Percentiles rank a stretch among this genome's conserved stretches.
Evolutionary conservation across 768 basidiomycete genomes (phyloP).

Genomic region (Leccinum broughii): DNA sequence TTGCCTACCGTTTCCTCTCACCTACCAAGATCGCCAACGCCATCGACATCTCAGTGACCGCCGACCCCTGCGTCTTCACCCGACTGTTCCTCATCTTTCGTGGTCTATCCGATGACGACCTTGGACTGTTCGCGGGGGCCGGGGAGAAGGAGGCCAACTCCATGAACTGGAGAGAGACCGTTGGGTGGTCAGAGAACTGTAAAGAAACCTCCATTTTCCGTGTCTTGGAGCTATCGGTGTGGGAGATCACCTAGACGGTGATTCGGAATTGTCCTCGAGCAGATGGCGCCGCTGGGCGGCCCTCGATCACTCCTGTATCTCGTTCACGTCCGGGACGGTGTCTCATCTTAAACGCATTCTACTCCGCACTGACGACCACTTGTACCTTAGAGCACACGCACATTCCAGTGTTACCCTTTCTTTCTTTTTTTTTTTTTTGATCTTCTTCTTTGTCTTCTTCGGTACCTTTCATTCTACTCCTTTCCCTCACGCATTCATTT

Average conservation of each 20-base stretch:
- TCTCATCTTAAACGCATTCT: conserved; percentile 11
- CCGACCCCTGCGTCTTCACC: conserved; percentile 78
- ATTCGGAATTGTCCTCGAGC: not conserved
- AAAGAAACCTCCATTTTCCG: conserved; percentile 76
- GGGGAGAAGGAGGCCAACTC: conserved; percentile 86
- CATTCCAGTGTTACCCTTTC: conserved; percentile 21
- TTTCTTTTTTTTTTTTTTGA: conserved; percentile 6
- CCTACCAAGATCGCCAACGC: conserved; percentile 79
- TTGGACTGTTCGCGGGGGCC: conserved; percentile 69
- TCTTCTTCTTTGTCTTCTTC: not conserved
- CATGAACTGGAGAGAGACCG: conserved; percentile 77
- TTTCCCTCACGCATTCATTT: not conserved
- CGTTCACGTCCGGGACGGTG: conserved; percentile 6
- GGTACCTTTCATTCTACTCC: conserved; percentile 11
- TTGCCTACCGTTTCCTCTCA: conserved; percentile 86
- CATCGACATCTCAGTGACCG: conserved; percentile 84
- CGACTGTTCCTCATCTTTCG: conserved; percentile 86
- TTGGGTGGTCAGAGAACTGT: conserved; percentile 80
- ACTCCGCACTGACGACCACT: conserved; percentile 10
- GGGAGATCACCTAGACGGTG: conserved; percentile 58
- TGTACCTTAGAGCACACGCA: conserved; percentile 32
- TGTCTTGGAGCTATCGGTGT: conserved; percentile 74
- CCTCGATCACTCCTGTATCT: conserved; percentile 1
- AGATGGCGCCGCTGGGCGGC: conserved; percentile 24
- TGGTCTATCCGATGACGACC: conserved; percentile 78